phyloP scores from a whole-genome alignment of 75 land plant genomes.

The Pseudotsuga menziesii region DNA sequence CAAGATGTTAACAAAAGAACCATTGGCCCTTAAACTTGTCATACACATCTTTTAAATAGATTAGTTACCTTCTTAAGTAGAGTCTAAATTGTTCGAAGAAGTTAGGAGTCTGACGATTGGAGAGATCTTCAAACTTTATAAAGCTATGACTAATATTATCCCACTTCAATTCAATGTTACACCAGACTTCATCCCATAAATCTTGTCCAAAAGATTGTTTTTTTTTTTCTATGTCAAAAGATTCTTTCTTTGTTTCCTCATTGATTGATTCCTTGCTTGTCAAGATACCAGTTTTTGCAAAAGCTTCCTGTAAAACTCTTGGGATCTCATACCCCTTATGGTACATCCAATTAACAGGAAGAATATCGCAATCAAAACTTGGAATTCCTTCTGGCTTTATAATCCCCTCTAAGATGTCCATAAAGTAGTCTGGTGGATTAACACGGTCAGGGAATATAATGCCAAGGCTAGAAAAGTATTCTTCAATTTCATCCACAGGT shows the following conservation, averaged over 20 bases:
- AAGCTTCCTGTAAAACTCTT: slow-evolving; percentile 46
- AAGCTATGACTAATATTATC: slow-evolving; percentile 52
- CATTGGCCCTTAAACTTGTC: background rate
- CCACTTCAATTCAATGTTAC: slow-evolving; percentile 39
- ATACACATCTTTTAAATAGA: slow-evolving; percentile 8
- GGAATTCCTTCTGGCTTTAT: slow-evolving; percentile 47
- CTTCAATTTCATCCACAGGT: slow-evolving; percentile 78
- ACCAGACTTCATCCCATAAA: slow-evolving; percentile 61
- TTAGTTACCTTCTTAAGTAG: slow-evolving; percentile 62
- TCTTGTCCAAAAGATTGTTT: slow-evolving; percentile 60
- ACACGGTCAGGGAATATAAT: slow-evolving; percentile 89
- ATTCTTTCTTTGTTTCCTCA: background rate
- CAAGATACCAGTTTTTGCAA: slow-evolving; percentile 9
- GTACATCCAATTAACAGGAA: slow-evolving; percentile 90
- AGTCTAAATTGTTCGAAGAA: slow-evolving; percentile 58
- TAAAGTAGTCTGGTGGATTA: slow-evolving; percentile 92
- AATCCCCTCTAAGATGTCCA: slow-evolving; percentile 91
- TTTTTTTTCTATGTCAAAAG: slow-evolving; percentile 5
- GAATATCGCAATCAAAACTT: slow-evolving; percentile 40
- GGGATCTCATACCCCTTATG: slow-evolving; percentile 82
- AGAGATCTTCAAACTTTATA: slow-evolving; percentile 49
- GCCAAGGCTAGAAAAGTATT: slow-evolving; percentile 73
- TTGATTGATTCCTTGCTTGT: background rate
- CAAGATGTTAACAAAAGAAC: background rate
- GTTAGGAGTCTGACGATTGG: slow-evolving; percentile 69